Evolutionary conservation across 1,284 basidiomycete species (phyloP).

Genomic region (Inonotus hispidus): DNA sequence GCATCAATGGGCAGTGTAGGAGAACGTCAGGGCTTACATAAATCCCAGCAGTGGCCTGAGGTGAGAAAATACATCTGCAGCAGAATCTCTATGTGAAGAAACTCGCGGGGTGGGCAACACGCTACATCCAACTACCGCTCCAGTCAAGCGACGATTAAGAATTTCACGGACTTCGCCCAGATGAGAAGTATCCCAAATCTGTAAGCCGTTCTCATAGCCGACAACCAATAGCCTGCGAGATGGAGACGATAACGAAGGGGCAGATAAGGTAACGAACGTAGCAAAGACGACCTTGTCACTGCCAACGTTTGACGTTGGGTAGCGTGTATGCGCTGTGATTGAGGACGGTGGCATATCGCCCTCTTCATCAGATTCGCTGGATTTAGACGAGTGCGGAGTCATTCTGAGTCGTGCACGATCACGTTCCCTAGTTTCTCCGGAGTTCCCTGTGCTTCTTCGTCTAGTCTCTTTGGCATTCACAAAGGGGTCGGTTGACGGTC

Average conservation of each 20-base stretch:
- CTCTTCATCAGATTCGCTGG: constrained; percentile 15
- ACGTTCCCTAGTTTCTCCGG: constrained; percentile 10
- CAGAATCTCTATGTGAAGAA: not conserved
- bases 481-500: constrained; percentile 10
- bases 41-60: constrained; percentile 51
- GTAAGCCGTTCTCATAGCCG: constrained; percentile 52
- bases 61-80: constrained; percentile 28
- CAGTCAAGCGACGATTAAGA: constrained; percentile 37
- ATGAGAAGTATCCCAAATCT: constrained; percentile 65
- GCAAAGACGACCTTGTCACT: constrained; percentile 18
- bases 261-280: constrained; percentile 9
- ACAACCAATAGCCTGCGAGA: constrained; percentile 52
- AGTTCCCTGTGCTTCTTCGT: constrained; percentile 17
- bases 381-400: constrained; percentile 14
- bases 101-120: constrained; percentile 37
- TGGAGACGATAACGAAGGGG: constrained; percentile 1
- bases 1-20: not conserved
- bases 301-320: constrained; percentile 7
- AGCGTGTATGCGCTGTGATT: constrained; percentile 4
- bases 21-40: constrained; percentile 38
- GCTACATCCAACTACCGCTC: constrained; percentile 39
- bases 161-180: constrained; percentile 51
- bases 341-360: constrained; percentile 7
- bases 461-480: constrained; percentile 17
- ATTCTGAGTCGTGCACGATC: constrained; percentile 16